These are phyloP conservation scores for Craterostigma plantagineum DNA, from an alignment of 257 asterid genomes.

Conservation along the genomic window DNA sequence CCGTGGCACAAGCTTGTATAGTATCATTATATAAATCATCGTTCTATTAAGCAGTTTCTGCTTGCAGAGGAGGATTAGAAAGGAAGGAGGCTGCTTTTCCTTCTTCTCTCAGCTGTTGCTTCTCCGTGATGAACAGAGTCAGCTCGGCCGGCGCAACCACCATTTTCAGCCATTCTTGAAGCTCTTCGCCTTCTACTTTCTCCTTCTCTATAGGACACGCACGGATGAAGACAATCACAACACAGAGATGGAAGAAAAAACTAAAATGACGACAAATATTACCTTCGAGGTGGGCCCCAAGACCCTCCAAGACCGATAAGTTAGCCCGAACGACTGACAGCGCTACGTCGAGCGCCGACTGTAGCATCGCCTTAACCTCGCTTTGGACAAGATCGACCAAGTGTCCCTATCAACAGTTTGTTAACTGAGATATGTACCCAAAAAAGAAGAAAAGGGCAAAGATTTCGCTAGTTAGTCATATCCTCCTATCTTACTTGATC, in stretches of 20 bases:
- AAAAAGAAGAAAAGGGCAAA: too few species aligned
- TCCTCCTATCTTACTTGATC: constrained; percentile 58
- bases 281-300: constrained; percentile 89
- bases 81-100: too few species aligned
- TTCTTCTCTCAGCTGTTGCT: too few species aligned
- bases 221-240: neutral
- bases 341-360: constrained; percentile 87
- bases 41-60: too few species aligned
- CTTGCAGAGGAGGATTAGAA: too few species aligned
- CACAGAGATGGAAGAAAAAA: neutral
- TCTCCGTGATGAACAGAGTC: constrained; percentile 52
- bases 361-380: constrained; percentile 71
- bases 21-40: too few species aligned
- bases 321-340: constrained; percentile 86
- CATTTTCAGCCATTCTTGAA: constrained; percentile 70
- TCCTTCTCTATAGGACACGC: constrained; percentile 37
- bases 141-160: constrained; percentile 94
- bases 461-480: too few species aligned
- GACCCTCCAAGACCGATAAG: constrained; percentile 75
- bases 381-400: constrained; percentile 89
- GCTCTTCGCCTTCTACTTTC: constrained; percentile 94
- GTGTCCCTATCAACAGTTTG: constrained; percentile 76
- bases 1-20: too few species aligned
- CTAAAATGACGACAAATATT: neutral
- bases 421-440: neutral